Conservation (phyloP, 208 protist genomes). For the Plasmodiophora brassicae region DNA sequence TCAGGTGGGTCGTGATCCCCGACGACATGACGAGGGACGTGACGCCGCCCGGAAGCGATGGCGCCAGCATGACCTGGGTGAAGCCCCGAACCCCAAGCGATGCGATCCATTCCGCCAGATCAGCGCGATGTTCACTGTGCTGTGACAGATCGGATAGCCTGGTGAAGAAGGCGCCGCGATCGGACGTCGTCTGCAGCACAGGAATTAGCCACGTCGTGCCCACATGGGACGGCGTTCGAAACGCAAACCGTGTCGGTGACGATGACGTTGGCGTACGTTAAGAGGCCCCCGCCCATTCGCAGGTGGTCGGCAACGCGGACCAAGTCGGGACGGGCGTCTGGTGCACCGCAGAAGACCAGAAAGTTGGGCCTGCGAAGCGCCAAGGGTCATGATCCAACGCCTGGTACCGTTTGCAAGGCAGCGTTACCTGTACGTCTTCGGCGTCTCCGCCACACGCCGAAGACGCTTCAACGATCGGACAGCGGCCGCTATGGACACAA, state of each 20-base stretch:
- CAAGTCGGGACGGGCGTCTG: not conserved
- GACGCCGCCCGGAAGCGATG: not conserved
- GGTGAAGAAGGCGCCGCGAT: too few relatives aligned
- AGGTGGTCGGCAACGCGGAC: not conserved
- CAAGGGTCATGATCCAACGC: too few relatives aligned
- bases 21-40: slow-evolving; percentile 1
- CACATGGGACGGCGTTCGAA: too few relatives aligned
- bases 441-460: not conserved
- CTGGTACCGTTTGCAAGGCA: too few relatives aligned
- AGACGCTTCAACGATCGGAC: not conserved
- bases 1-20: not conserved
- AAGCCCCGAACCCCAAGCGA: not conserved
- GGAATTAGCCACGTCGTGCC: too few relatives aligned
- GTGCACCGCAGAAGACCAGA: not conserved
- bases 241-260: too few relatives aligned
- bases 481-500: not conserved
- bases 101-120: too few relatives aligned
- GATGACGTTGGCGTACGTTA: not conserved
- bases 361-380: not conserved
- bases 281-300: not conserved
- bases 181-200: too few relatives aligned
- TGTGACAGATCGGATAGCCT: too few relatives aligned
- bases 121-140: too few relatives aligned
- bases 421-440: slow-evolving; percentile 25
- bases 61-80: not conserved